Base-by-base conservation (phyloP, 2,329 filamentous ascomycete genomes). In the Neoscytalidium dimidiatum region DNA sequence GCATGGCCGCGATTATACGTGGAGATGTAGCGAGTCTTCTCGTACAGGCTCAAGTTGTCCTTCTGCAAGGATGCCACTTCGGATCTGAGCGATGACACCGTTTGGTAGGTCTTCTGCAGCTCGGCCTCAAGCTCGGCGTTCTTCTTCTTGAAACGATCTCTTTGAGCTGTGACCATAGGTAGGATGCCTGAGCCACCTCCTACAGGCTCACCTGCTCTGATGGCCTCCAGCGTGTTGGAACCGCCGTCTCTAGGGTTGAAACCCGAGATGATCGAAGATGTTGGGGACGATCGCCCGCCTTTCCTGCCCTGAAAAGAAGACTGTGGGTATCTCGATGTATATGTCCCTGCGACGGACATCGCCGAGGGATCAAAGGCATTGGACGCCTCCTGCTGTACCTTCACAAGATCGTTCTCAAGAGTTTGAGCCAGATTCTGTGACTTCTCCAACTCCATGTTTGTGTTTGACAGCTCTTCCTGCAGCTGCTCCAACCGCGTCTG, bases 261-360 rank as follows among this genome's bases (percentile, higher is more conserved):
- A n/a, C 95, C 95, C 66, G 94, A 97, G 71, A 99, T 98, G 72
- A 99, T 98, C 21, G 94, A 98, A 3, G 94, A 98, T 0, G 95
- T 98, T 0, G 95, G 96, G 2, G 95, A 98, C 17, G 90, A 86
- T 44, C 90, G 86, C 31, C 90, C 87, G 71, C 88, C 87, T 56
- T 91, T 86, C 19, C 86, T 80, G 6, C 73, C 84, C 17, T 75
- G 74, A 66, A 81, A 83, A 3, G 81, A 80, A 13, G 91, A 88
- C 69, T 87, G 88, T 2, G 91, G 89, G 72, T 93, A 91, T 56
- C 91, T 87, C 23, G 91, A 94, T 60, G 89, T 87, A 75, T 97
- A 96, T 3, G 94, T 98, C 44, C 94, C 94, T 2, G 94, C 94
- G 44, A 97, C 91, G 1, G 94, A 98, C 75, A 94, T 93, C 6